A percentile compares a stretch with the other conserved stretches of the same genome.
Conservation (phyloP, 768 basidiomycete genomes). For the Amanita rubescens region DNA sequence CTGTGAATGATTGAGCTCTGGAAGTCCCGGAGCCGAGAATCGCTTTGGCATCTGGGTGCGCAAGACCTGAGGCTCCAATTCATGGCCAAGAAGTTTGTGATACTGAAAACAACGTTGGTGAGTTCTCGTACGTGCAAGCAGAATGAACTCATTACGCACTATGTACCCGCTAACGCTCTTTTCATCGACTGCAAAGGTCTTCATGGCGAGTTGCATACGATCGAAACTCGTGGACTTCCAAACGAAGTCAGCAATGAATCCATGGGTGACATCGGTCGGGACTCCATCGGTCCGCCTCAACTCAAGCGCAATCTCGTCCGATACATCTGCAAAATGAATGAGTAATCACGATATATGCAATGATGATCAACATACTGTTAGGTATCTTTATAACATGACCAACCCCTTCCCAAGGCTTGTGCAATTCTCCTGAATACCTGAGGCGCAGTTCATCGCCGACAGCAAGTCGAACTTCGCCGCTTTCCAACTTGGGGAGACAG, state of each 20-base stretch:
- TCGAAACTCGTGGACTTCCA: conserved; percentile 99
- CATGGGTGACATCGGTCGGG: conserved; percentile 88
- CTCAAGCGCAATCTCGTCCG: conserved; percentile 96
- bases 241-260: conserved; percentile 97
- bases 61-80: conserved; percentile 89
- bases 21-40: conserved; percentile 94
- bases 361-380: conserved; percentile 65
- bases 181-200: conserved; percentile 98
- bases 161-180: conserved; percentile 99
- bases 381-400: conserved; percentile 99
- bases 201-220: conserved; percentile 99
- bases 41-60: conserved; percentile 94
- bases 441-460: conserved; percentile 94
- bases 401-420: conserved; percentile 94
- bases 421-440: conserved; percentile 82
- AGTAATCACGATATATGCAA: conserved; percentile 5
- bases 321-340: conserved; percentile 58
- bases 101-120: conserved; percentile 46
- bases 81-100: conserved; percentile 97
- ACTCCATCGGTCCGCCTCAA: conserved; percentile 86
- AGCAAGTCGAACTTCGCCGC: conserved; percentile 93
- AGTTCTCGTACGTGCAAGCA: conserved; percentile 1
- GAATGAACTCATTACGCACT: conserved; percentile 38
- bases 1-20: conserved; percentile 98
- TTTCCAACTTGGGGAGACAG: conserved; percentile 90